A percentile compares a stretch with the other conserved stretches of the same genome.
These are phyloP conservation scores for Uncinocarpus reesii DNA, from an alignment of 2,329 filamentous ascomycete genomes.

Conservation along the genomic window DNA sequence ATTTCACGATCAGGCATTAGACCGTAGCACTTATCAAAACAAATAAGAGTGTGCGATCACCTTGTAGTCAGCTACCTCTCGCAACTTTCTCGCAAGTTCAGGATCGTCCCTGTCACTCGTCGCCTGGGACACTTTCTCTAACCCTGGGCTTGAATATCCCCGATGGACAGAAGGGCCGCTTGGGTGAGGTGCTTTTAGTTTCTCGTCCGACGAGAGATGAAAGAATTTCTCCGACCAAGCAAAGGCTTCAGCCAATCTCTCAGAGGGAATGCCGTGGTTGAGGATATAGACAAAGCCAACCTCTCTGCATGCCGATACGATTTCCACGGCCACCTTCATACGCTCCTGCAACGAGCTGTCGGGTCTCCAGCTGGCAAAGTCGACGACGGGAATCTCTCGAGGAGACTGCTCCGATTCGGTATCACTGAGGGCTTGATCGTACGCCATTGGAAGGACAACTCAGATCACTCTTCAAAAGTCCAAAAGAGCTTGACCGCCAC, in stretches of 20 bases:
- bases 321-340: conserved; percentile 28
- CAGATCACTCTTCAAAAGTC: no score
- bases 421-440: not conserved
- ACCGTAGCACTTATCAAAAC: not conserved
- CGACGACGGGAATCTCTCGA: conserved; percentile 30
- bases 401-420: not conserved
- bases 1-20: not conserved
- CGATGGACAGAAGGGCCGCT: conserved; percentile 42
- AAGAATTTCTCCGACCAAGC: conserved; percentile 37
- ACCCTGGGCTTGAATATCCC: conserved; percentile 47
- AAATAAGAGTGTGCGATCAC: conserved; percentile 24
- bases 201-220: conserved; percentile 36
- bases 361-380: conserved; percentile 32
- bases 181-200: conserved; percentile 43
- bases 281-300: conserved; percentile 43
- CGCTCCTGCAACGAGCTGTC: conserved; percentile 22
- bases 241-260: conserved; percentile 37
- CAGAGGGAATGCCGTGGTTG: conserved; percentile 38
- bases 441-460: not conserved
- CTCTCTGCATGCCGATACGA: conserved; percentile 35
- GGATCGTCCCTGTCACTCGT: conserved; percentile 35
- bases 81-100: conserved; percentile 28
- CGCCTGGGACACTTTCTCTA: conserved; percentile 45
- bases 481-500: no score
- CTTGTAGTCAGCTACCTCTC: conserved; percentile 44